Base-by-base conservation (phyloP, 345 rosid genomes). In the Melastoma malabathricum region DNA sequence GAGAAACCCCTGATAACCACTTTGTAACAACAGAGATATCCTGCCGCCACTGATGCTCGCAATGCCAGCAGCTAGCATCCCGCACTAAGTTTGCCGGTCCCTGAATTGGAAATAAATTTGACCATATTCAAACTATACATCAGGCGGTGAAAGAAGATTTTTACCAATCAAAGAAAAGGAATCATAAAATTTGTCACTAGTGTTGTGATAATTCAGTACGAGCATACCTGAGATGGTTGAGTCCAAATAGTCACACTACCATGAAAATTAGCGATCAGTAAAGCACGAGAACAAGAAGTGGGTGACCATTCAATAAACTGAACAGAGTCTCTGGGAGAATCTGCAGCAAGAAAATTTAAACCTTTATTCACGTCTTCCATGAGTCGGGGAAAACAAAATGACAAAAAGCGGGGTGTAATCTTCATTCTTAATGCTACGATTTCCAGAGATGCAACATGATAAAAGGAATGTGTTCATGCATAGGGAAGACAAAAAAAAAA, bases 241-340 rank as follows among this genome's bases (percentile, higher is more conserved):
- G 97, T 87, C 98, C 96, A 92, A 46, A 92, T 81, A 27, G 97
- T 84, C 58, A 88, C 75, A 69, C 98, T 76, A 65, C 98, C 98
- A 71, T 87, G 90, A 56, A 92, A 92, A 67, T 92, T 92, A 49
- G 98, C 97, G 45, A 92, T 72, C 59, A 92, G 70, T 52, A 92
- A 75, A 43, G 97, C 98, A 55, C 95, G 97, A 58, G 95, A 90
- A 47, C 94, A 84, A 59, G 95, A 84, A 45, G 83, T 73, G 20
- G 99, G 99, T 13, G 99, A 88, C 99, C 99, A 88, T 67, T 92
- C 99, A 31, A 92, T 84, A 66, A 79, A 92, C 62, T 92, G 99
- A 58, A 92, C 97, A 64, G 99, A 92, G 73, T 92, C 99, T 47
- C 99, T 92, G 53, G 97, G 99, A 63, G 97, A 92, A 68, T 92